These are phyloP conservation scores for Claviceps africana DNA, from an alignment of 2,329 filamentous ascomycete species.

Conservation along the genomic window DNA sequence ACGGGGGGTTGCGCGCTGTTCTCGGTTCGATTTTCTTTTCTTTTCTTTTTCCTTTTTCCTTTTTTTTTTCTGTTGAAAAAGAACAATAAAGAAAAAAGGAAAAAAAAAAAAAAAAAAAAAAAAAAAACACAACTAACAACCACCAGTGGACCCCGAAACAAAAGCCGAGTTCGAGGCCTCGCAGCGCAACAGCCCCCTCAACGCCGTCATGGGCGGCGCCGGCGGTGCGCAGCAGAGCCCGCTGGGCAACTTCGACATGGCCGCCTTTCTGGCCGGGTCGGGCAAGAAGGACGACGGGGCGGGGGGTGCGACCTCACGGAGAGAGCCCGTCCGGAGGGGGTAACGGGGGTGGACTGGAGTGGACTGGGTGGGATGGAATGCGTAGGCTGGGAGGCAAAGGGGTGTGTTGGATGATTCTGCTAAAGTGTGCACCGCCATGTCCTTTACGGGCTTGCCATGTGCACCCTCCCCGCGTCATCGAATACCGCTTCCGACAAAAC, in stretches of 20 bases:
- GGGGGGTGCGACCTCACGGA: constrained; percentile 19
- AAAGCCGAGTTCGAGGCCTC: constrained; percentile 84
- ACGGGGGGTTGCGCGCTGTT: no score
- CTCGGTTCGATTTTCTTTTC: no score
- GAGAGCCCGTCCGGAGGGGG: constrained; percentile 26
- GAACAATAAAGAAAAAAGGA: background rate
- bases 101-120: background rate
- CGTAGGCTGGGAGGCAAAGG: no score
- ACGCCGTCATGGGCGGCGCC: constrained; percentile 34
- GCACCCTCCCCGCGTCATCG: no score
- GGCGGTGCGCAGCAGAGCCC: constrained; percentile 24
- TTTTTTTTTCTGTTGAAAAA: background rate
- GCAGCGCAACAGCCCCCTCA: constrained; percentile 61
- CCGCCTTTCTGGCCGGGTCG: constrained; percentile 46
- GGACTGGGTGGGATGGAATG: no score
- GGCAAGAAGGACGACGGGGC: constrained; percentile 25
- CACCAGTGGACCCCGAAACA: constrained; percentile 87
- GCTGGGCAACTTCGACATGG: constrained; percentile 46
- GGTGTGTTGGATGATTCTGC: no score
- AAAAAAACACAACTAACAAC: background rate
- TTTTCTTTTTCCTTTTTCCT: no score
- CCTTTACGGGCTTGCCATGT: no score
- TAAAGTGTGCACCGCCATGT: no score
- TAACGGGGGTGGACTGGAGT: constrained; percentile 1
- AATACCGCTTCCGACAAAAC: no score